A percentile compares a stretch with the other conserved stretches of the same genome.
Conservation (phyloP, 441 rosid genomes). For the Adansonia rubrostipa region DNA sequence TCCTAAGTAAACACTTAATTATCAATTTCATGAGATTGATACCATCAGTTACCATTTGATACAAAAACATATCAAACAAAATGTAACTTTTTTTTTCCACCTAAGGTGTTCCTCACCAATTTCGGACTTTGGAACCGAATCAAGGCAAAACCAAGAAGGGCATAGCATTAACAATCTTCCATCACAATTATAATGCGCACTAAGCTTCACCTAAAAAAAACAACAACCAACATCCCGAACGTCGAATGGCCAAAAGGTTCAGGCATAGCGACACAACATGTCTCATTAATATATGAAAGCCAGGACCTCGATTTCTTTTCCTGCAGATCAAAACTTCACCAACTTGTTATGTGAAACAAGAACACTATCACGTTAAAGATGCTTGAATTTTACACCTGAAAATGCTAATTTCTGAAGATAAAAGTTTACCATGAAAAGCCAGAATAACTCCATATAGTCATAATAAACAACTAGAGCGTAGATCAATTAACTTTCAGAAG, state of each 20-base stretch:
- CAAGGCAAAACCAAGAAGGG: background rate
- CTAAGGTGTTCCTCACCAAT: background rate
- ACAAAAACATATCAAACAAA: background rate
- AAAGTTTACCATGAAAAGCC: background rate
- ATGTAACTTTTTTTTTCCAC: too few species aligned
- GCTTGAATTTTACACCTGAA: background rate
- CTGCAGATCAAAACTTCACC: background rate
- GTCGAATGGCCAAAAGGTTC: background rate
- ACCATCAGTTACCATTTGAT: background rate
- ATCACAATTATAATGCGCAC: background rate
- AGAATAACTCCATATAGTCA: conserved; percentile 10
- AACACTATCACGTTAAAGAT: background rate
- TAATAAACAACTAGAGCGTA: background rate
- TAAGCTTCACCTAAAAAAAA: background rate
- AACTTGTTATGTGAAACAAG: background rate
- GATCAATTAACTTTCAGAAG: conserved; percentile 11
- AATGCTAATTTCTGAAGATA: background rate
- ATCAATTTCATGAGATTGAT: background rate
- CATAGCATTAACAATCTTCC: conserved; percentile 7
- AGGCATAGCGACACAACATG: background rate
- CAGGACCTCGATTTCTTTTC: background rate
- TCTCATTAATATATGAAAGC: background rate
- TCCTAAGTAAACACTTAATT: background rate
- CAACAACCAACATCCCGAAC: background rate
- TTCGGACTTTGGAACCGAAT: background rate